phyloP scores from a whole-genome alignment of 768 basidiomycete genomes.

The Mycena amicta region DNA sequence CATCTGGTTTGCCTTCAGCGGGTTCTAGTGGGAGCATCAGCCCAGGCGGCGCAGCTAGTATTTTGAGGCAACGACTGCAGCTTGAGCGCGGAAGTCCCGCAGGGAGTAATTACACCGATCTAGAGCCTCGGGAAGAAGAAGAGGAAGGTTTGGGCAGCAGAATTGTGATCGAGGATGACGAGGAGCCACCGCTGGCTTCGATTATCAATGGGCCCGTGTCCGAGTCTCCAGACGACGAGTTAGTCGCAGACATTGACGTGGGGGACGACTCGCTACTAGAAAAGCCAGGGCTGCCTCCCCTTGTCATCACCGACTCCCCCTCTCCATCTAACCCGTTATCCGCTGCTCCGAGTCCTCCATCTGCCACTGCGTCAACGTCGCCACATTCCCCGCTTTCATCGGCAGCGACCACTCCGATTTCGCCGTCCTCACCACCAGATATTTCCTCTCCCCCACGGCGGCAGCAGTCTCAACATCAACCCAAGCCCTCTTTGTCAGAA shows the following conservation, averaged over 20 bases:
- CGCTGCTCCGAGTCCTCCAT: slow-evolving; percentile 15
- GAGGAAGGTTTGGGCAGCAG: slow-evolving; percentile 29
- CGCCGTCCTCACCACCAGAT: slow-evolving; percentile 17
- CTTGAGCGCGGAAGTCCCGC: slow-evolving; percentile 23
- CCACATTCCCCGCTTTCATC: slow-evolving; percentile 23
- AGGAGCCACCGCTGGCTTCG: slow-evolving; percentile 27
- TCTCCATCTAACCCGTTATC: background rate
- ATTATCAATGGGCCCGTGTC: slow-evolving; percentile 12
- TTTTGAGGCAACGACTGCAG: slow-evolving; percentile 40
- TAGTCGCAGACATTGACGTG: background rate
- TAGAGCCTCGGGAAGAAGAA: slow-evolving; percentile 14
- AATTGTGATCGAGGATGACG: slow-evolving; percentile 52
- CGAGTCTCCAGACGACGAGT: slow-evolving; percentile 29
- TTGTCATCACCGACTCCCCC: slow-evolving; percentile 7
- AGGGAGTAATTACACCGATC: slow-evolving; percentile 13
- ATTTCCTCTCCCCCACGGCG: slow-evolving; percentile 22
- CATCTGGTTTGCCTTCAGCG: slow-evolving; percentile 19
- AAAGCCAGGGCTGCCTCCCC: slow-evolving; percentile 11
- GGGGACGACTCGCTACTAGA: slow-evolving; percentile 1
- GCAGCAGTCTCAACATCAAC: slow-evolving; percentile 24
- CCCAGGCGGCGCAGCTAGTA: slow-evolving; percentile 38
- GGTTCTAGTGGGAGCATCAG: slow-evolving; percentile 14
- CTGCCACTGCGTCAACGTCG: slow-evolving; percentile 13
- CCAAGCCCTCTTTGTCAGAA: slow-evolving; percentile 25
- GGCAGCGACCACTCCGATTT: slow-evolving; percentile 3